phyloP scores from a whole-genome alignment of 2,329 filamentous ascomycete genomes.

The Trichoderma harzianum region DNA sequence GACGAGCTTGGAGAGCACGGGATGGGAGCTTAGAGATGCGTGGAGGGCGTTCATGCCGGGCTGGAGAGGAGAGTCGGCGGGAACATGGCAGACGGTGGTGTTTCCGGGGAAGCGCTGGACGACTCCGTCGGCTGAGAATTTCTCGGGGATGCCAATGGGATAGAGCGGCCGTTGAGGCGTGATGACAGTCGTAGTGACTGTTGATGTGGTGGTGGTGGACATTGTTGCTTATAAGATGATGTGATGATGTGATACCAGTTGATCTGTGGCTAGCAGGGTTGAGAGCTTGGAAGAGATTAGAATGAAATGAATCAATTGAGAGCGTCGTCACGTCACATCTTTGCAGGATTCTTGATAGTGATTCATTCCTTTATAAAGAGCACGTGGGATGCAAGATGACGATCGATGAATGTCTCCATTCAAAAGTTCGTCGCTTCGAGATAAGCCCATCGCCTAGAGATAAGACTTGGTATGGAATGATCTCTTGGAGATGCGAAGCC shows the following conservation, averaged over 20 bases:
- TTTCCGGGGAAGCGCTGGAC: conserved; percentile 22
- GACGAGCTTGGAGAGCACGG: conserved; percentile 15
- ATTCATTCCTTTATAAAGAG: not conserved
- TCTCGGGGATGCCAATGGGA: conserved; percentile 21
- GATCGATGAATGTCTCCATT: not conserved
- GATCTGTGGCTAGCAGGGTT: not conserved
- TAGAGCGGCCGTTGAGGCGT: conserved; percentile 15
- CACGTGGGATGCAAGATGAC: not conserved
- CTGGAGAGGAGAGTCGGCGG: conserved; percentile 16
- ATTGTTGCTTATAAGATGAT: not conserved
- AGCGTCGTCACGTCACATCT: not conserved
- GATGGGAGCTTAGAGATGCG: conserved; percentile 20
- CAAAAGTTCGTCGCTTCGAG: not conserved
- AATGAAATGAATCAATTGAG: not conserved
- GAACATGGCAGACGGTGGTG: conserved; percentile 23
- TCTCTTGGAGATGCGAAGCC: not conserved
- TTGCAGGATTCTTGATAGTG: not conserved
- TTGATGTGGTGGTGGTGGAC: not conserved
- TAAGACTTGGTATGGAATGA: not conserved
- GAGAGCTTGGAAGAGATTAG: not conserved
- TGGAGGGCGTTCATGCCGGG: conserved; percentile 19
- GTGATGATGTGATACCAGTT: not conserved
- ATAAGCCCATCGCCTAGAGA: not conserved
- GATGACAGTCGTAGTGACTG: not conserved
- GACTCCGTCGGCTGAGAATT: conserved; percentile 20